Evolutionary conservation across 257 asterid genomes (phyloP).

Genomic region (Solanum pimpinellifolium): DNA sequence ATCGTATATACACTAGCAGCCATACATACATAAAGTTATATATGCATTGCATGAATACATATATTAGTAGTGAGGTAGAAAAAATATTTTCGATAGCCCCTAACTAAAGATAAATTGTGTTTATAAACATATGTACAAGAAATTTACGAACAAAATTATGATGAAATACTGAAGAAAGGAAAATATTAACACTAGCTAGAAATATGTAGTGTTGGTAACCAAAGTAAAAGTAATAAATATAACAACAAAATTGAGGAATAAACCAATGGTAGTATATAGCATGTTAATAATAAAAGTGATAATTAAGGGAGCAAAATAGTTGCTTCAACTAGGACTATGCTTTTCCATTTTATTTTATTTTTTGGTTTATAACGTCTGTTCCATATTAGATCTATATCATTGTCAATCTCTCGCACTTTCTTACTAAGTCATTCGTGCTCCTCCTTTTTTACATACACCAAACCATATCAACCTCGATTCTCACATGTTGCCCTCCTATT

Average conservation of each 20-base stretch:
- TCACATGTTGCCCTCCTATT: background rate
- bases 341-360: rapidly evolving
- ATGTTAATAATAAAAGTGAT: background rate
- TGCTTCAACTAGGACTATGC: background rate
- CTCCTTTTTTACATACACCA: background rate
- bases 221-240: background rate
- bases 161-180: background rate
- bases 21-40: background rate
- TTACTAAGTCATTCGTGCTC: background rate
- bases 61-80: background rate
- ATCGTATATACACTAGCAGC: background rate
- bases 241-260: background rate
- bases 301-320: background rate
- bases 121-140: background rate
- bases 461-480: background rate
- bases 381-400: no score
- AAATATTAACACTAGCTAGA: background rate
- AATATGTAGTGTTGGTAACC: background rate
- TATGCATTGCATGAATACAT: background rate
- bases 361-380: background rate
- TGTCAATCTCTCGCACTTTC: background rate
- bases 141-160: background rate
- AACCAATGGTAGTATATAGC: background rate
- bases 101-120: rapidly evolving
- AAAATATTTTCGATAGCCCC: background rate